Percentiles rank a stretch among this genome's conserved stretches.
Conservation (phyloP, 2,329 filamentous ascomycete species). For the Apiospora saccharicola region DNA sequence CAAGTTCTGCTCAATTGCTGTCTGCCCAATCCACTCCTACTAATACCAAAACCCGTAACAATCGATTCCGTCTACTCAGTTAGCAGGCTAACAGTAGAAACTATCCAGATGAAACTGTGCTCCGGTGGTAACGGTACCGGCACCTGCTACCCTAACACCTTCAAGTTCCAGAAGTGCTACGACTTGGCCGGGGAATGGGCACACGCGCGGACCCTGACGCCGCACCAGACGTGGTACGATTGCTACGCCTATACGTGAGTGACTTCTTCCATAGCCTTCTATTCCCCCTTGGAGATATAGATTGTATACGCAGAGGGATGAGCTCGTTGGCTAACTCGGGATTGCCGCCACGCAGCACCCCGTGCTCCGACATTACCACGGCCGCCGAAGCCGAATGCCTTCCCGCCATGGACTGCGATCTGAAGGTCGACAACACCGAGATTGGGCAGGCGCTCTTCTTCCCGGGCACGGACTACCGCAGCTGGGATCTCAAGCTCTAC, state of each 20-base stretch:
- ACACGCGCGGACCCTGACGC: background rate
- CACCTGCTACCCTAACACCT: background rate
- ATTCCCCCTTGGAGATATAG: background rate
- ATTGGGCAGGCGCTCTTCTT: background rate
- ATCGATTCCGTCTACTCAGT: background rate
- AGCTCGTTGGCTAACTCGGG: background rate
- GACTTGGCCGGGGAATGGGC: background rate
- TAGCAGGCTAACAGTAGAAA: background rate
- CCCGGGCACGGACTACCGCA: background rate
- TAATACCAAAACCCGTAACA: too few relatives aligned
- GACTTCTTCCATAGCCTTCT: background rate
- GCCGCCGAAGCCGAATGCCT: background rate
- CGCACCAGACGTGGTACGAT: conserved; percentile 1
- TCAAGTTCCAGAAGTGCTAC: background rate
- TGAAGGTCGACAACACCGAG: background rate
- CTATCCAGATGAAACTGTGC: background rate
- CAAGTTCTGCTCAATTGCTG: background rate
- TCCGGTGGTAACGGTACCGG: background rate
- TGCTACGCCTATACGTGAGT: background rate
- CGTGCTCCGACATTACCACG: background rate
- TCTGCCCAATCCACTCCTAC: too few relatives aligned
- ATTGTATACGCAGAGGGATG: background rate
- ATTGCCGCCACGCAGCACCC: background rate
- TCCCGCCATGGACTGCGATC: background rate
- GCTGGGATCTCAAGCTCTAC: conserved; percentile 1